Conservation (phyloP, 2,329 filamentous ascomycete genomes). For the Alternaria gansuensis region DNA sequence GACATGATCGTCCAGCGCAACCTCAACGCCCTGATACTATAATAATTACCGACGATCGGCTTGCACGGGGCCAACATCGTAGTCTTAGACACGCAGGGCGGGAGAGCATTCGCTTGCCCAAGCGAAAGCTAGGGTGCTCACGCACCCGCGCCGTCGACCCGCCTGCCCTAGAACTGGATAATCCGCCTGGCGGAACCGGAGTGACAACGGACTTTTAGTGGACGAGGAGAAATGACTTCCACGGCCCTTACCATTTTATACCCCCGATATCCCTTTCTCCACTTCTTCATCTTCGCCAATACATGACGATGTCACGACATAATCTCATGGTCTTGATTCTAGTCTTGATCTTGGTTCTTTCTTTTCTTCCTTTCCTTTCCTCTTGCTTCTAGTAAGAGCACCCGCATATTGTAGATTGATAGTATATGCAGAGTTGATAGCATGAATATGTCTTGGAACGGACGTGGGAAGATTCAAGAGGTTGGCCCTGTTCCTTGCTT, state of each 20-base stretch:
- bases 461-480: constrained; percentile 10
- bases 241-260: constrained; percentile 39
- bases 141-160: constrained; percentile 13
- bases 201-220: constrained; percentile 13
- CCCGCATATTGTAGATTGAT: constrained; percentile 20
- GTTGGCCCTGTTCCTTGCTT: neutral
- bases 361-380: neutral
- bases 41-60: constrained; percentile 24
- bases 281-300: constrained; percentile 28
- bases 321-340: constrained; percentile 17
- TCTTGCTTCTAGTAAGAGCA: constrained; percentile 16
- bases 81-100: neutral
- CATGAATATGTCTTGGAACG: constrained; percentile 17
- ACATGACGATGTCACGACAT: constrained; percentile 38
- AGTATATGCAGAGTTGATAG: constrained; percentile 10
- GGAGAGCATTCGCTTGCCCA: constrained; percentile 7
- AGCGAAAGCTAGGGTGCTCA: constrained; percentile 1
- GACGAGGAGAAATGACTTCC: constrained; percentile 18
- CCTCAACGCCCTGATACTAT: constrained; percentile 59
- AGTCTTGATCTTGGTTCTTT: constrained; percentile 8
- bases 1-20: constrained; percentile 65
- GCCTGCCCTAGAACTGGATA: constrained; percentile 8
- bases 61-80: neutral
- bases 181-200: constrained; percentile 7
- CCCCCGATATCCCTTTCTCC: constrained; percentile 38